A percentile compares a stretch with the other conserved stretches of the same genome.
phyloP scores from a whole-genome alignment of 345 rosid species.

The Gossypium herbaceum region DNA sequence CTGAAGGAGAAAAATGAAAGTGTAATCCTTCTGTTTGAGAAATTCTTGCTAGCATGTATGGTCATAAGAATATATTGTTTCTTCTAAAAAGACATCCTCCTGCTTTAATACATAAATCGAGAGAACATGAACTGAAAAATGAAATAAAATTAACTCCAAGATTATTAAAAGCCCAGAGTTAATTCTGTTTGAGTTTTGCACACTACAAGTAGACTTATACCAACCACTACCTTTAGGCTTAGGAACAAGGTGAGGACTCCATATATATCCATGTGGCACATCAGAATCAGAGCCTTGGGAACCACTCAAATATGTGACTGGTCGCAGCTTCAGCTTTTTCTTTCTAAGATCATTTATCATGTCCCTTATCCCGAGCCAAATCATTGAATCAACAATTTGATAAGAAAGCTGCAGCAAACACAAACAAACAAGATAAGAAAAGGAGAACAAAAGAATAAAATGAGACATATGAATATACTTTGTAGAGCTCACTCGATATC shows the following conservation, averaged over 20 bases:
- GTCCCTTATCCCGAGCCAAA: slow-evolving; percentile 99
- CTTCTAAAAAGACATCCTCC: neutral
- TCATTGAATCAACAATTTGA: slow-evolving; percentile 93
- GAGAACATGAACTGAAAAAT: neutral
- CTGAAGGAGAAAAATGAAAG: slow-evolving; percentile 39
- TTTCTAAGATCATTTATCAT: slow-evolving; percentile 94
- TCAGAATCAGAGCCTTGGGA: slow-evolving; percentile 85
- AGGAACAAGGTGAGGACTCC: slow-evolving; percentile 99
- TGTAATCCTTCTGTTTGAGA: slow-evolving; percentile 17
- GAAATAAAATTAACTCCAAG: neutral
- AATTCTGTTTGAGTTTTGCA: neutral
- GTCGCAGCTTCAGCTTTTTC: slow-evolving; percentile 87
- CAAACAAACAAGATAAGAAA: slow-evolving; percentile 8
- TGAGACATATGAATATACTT: neutral
- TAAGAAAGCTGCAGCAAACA: slow-evolving; percentile 66
- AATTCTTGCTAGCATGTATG: neutral
- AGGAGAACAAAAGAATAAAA: neutral
- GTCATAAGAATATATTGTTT: neutral
- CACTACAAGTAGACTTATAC: slow-evolving; percentile 1
- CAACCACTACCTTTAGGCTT: slow-evolving; percentile 84
- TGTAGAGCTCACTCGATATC: slow-evolving; percentile 74
- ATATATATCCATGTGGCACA: slow-evolving; percentile 90
- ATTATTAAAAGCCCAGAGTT: neutral
- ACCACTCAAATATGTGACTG: slow-evolving; percentile 98
- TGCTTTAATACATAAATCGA: neutral